These are phyloP conservation scores for Lentinus brumalis DNA, from an alignment of 768 basidiomycete species.

Conservation along the genomic window DNA sequence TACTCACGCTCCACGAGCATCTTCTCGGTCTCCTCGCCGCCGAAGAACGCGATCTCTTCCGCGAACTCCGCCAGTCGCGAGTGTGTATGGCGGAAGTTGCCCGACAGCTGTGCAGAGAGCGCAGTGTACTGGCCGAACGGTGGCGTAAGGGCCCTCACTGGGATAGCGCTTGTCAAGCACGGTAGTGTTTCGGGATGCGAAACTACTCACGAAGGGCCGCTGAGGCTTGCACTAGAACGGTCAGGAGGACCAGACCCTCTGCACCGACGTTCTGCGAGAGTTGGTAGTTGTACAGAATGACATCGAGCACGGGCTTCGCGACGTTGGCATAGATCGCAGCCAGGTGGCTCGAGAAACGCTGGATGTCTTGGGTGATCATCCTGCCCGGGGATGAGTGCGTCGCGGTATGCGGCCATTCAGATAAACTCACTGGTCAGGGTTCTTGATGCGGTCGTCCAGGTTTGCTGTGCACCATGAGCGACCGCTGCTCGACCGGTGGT, in stretches of 20 bases:
- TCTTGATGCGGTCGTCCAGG: constrained; percentile 93
- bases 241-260: constrained; percentile 84
- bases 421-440: constrained; percentile 79
- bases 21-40: constrained; percentile 89
- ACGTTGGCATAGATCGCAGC: constrained; percentile 94
- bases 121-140: constrained; percentile 92
- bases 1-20: constrained; percentile 89
- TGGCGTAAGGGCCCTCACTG: constrained; percentile 88
- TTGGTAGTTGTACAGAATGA: constrained; percentile 95
- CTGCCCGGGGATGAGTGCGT: constrained; percentile 39
- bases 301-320: constrained; percentile 91
- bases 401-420: background rate
- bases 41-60: constrained; percentile 88
- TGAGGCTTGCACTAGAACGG: constrained; percentile 80
- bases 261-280: constrained; percentile 93
- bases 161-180: background rate
- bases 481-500: background rate
- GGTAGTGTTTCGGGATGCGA: constrained; percentile 17
- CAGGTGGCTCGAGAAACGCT: constrained; percentile 86
- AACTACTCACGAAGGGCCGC: constrained; percentile 70
- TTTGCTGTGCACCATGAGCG: constrained; percentile 56
- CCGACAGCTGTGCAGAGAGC: constrained; percentile 83
- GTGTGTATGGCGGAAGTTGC: constrained; percentile 88
- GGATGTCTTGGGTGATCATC: constrained; percentile 96
- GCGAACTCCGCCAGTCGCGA: constrained; percentile 87